These are phyloP conservation scores for Penicillium sp. DNA, from an alignment of 2,329 filamentous ascomycete species.

Conservation along the genomic window DNA sequence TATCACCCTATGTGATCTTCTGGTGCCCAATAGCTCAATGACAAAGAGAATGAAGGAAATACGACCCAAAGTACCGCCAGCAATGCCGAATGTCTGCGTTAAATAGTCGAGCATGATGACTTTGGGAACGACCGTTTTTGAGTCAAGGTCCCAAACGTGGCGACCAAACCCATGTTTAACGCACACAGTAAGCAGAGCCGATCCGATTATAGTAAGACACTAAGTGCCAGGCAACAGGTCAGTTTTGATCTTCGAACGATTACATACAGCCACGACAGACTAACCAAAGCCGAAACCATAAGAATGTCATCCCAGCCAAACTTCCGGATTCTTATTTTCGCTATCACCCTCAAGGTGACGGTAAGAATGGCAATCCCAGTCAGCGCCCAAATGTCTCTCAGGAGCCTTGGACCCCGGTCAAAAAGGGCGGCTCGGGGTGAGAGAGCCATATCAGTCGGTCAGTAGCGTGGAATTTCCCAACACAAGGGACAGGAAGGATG, in stretches of 20 bases:
- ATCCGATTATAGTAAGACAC: constrained; percentile 21
- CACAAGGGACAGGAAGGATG: not conserved
- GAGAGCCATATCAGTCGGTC: constrained; percentile 9
- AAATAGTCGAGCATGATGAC: constrained; percentile 28
- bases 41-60: constrained; percentile 26
- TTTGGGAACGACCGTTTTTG: not conserved
- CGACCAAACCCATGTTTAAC: constrained; percentile 22
- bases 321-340: constrained; percentile 23
- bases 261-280: not conserved
- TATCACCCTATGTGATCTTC: constrained; percentile 12
- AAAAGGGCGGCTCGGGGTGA: not conserved
- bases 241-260: not conserved
- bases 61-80: constrained; percentile 21
- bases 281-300: constrained; percentile 24
- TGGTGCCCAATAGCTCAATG: constrained; percentile 20
- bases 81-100: constrained; percentile 23
- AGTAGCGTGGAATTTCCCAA: not conserved
- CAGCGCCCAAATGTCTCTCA: constrained; percentile 23
- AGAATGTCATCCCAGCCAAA: constrained; percentile 24
- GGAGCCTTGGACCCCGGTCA: constrained; percentile 15
- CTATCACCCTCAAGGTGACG: constrained; percentile 17
- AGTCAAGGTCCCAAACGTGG: constrained; percentile 8
- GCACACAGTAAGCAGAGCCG: constrained; percentile 21
- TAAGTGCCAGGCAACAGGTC: constrained; percentile 6
- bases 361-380: constrained; percentile 17